These are phyloP conservation scores for Malassezia japonica DNA, from an alignment of 1,284 basidiomycete species.

Conservation along the genomic window DNA sequence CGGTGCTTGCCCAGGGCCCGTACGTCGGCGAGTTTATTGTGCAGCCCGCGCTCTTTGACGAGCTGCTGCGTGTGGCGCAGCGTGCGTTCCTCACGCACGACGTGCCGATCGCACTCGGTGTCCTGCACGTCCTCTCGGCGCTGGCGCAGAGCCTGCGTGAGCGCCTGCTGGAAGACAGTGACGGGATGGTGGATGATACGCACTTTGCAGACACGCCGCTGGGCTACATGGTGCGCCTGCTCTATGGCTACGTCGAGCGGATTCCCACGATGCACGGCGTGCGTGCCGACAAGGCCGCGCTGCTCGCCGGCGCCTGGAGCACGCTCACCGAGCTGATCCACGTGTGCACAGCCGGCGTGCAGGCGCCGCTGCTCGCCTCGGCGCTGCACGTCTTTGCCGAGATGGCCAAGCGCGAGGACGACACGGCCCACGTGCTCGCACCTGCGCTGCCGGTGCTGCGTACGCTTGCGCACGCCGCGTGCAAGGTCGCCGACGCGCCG, in stretches of 20 bases:
- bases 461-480: slow-evolving; percentile 27
- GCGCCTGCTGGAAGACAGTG: slow-evolving; percentile 29
- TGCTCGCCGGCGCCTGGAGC: slow-evolving; percentile 62
- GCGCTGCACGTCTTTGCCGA: slow-evolving; percentile 71
- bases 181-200: slow-evolving; percentile 12
- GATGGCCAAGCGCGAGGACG: slow-evolving; percentile 49
- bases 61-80: slow-evolving; percentile 77
- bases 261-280: slow-evolving; percentile 1
- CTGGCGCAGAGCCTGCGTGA: slow-evolving; percentile 58
- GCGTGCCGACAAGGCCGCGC: slow-evolving; percentile 50
- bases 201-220: slow-evolving; percentile 50
- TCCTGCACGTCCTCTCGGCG: slow-evolving; percentile 63
- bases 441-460: slow-evolving; percentile 33
- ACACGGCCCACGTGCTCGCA: slow-evolving; percentile 27
- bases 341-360: slow-evolving; percentile 55
- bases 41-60: slow-evolving; percentile 70
- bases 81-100: slow-evolving; percentile 80
- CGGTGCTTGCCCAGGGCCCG: slow-evolving; percentile 65
- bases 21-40: slow-evolving; percentile 71
- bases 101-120: slow-evolving; percentile 61
- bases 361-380: slow-evolving; percentile 68
- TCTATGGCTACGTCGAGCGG: slow-evolving; percentile 57
- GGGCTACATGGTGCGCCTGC: slow-evolving; percentile 66
- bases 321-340: slow-evolving; percentile 61
- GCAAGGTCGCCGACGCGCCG: slow-evolving; percentile 34